Evolutionary conservation across 139 green algal species (phyloP), one percentile per base, ranked within the genome.

Genomic region (Choricystis sp.): DNA sequence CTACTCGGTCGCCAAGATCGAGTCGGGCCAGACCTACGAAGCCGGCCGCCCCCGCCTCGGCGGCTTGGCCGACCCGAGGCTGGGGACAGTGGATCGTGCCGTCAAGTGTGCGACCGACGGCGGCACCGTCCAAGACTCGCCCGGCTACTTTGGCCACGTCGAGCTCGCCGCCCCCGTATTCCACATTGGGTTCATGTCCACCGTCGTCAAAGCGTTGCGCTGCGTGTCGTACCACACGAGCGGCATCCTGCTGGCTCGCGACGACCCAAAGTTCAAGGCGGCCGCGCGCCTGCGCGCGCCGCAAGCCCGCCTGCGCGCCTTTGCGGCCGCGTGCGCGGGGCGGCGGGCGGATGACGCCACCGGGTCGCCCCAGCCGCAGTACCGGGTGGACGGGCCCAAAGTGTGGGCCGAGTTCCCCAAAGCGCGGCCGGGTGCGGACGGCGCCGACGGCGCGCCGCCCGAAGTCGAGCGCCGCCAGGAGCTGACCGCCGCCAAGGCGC

Each of bases 131-230:
- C 73, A 83, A 56, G 88, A 98, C 64, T 97, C 85, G 67, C 94
- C 94, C 0, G 93, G 93, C 2, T 93, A 98, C 72, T 99, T 99
- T 78, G 93, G 93, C 14, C 91, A 97, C 81, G 83, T 98, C 27
- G 89, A 95, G 70, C 82, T 99, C 28, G 90, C 89, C 23, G 86
- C 93, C 70, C 91, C 94, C 5, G 86, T 98, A 72, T 98, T 86
- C 68, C 94, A 99, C 72, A 78, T 88, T 31, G 88, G 91, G 57
- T 99, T 98, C 78, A 83, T 97, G 26, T 92, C 91, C 61, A 94
- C 83, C 0, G 86, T 99, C 4, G 71, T 99, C 21, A 86, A 82
- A 0, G 81, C 96, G 49, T 74, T 99, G 61, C 83, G 94, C 26
- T 98, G 92, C 72, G 91, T 99, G 28, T 87, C 82, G 65, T 94